Base-by-base conservation (phyloP, 495 filamentous ascomycete genomes). In the Podospora pseudoanserina region DNA sequence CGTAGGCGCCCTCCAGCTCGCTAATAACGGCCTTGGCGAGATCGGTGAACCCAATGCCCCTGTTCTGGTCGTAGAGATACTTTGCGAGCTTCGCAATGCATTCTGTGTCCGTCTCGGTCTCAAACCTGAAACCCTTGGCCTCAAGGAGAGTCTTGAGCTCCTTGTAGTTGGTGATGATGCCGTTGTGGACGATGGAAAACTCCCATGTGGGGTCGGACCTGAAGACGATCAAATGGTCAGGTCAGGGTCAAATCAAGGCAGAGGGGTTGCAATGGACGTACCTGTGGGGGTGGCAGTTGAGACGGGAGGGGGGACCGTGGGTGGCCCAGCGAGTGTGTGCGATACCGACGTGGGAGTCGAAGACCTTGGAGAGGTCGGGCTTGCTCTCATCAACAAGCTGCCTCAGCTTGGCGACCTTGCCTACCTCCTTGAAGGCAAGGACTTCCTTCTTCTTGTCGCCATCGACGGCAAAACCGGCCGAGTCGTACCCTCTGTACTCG, bases 161-260 rank as follows among this genome's bases (percentile, higher is more conserved):
- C 84, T 99, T 99, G 88, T 99, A 99, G 86, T 99, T 99, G 83
- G 95, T 99, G 83, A 99, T 99, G 85, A 99, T 99, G 78, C 95
- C 95, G 80, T 99, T 99, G 89, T 99, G 95, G 57, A 97, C 94
- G 73, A 99, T 91, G 67, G 93, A 87, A 78, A 99, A 99, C 80
- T 98, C 89, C 92, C 93, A 98, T 73, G 83, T 91, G 74, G 90
- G 88, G 76, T 99, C 95, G 58, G 84, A 86, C 76, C 84, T 85
- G 68, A 18, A 32, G 19, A 30, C 9, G 19, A 65, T 53, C 18
- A 28, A 44, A 58, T 15, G 11, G 20, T 67, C 7, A 19, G 26
- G 68, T 71, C 27, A 61, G 60, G 44, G n/a, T 2, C 3, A 64
- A 23, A 55, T 49, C 30, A n/a, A 26, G 5, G 15, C 57, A 18